These are phyloP conservation scores for Hericium erinaceus DNA, from an alignment of 768 basidiomycete genomes.

Conservation along the genomic window DNA sequence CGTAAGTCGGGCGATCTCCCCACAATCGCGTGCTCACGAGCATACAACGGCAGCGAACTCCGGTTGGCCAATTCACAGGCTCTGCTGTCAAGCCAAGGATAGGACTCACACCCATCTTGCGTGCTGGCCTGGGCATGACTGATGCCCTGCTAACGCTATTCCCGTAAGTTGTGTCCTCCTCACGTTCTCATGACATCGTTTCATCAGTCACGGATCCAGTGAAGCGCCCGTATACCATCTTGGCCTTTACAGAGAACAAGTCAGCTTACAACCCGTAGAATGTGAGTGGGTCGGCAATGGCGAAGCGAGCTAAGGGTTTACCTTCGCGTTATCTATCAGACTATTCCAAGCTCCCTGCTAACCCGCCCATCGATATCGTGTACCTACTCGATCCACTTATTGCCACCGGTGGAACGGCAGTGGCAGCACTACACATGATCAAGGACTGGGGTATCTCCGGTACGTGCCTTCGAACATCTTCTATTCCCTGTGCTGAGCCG, in stretches of 20 bases:
- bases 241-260: slow-evolving; percentile 82
- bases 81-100: slow-evolving; percentile 65
- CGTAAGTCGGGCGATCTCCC: slow-evolving; percentile 32
- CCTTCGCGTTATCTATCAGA: slow-evolving; percentile 34
- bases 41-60: slow-evolving; percentile 42
- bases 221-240: slow-evolving; percentile 82
- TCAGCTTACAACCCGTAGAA: slow-evolving; percentile 84
- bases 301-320: background rate
- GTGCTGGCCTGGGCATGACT: slow-evolving; percentile 90
- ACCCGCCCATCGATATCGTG: slow-evolving; percentile 71
- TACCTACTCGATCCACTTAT: slow-evolving; percentile 88
- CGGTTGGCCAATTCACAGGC: slow-evolving; percentile 73
- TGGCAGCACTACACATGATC: slow-evolving; percentile 82
- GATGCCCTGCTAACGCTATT: slow-evolving; percentile 81
- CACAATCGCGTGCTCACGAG: background rate
- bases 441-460: slow-evolving; percentile 73
- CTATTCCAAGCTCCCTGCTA: slow-evolving; percentile 80
- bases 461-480: slow-evolving; percentile 21
- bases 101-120: slow-evolving; percentile 83
- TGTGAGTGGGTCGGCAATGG: slow-evolving; percentile 35
- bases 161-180: slow-evolving; percentile 46
- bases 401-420: slow-evolving; percentile 89
- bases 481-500: background rate
- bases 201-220: slow-evolving; percentile 25
- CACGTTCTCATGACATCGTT: background rate